phyloP scores from a whole-genome alignment of 345 rosid genomes.

The Moricandia moricandioides region DNA sequence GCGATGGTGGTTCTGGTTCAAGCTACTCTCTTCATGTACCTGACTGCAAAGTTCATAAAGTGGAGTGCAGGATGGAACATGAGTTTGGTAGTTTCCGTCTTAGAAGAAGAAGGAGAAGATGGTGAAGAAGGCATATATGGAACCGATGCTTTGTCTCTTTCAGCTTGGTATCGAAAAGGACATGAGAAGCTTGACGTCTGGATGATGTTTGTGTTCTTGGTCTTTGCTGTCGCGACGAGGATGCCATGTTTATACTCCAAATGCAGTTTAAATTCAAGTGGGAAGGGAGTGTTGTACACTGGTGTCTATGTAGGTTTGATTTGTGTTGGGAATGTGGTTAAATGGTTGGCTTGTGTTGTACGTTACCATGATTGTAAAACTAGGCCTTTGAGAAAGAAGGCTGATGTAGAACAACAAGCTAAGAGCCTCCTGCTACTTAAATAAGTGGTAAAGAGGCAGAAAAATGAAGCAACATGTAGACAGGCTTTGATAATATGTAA shows the following conservation, averaged over 20 bases:
- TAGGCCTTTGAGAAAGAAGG: slow-evolving; percentile 27
- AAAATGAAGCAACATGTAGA: neutral
- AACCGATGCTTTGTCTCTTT: slow-evolving; percentile 31
- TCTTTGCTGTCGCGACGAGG: slow-evolving; percentile 28
- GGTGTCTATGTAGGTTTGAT: slow-evolving; percentile 20
- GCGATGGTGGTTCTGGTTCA: slow-evolving; percentile 22
- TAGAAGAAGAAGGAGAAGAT: slow-evolving; percentile 32
- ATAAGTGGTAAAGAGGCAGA: neutral
- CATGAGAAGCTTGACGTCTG: slow-evolving; percentile 23
- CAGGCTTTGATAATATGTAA: neutral
- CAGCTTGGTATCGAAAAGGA: slow-evolving; percentile 34
- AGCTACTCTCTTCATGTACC: slow-evolving; percentile 18
- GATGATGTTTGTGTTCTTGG: slow-evolving; percentile 38
- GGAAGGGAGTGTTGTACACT: slow-evolving; percentile 18
- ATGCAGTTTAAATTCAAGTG: slow-evolving; percentile 18
- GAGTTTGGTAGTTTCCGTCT: slow-evolving; percentile 40
- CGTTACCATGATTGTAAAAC: slow-evolving; percentile 40
- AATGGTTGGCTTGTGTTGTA: slow-evolving; percentile 48
- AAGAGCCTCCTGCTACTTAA: neutral
- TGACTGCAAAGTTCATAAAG: slow-evolving; percentile 36
- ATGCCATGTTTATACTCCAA: slow-evolving; percentile 33
- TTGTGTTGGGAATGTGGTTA: slow-evolving; percentile 38
- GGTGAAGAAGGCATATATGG: slow-evolving; percentile 22
- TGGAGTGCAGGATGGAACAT: slow-evolving; percentile 53
- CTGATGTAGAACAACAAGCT: slow-evolving; percentile 32